Percentiles rank a stretch among this genome's conserved stretches.
phyloP scores from a whole-genome alignment of 768 basidiomycete species.

The Suillus discolor region DNA sequence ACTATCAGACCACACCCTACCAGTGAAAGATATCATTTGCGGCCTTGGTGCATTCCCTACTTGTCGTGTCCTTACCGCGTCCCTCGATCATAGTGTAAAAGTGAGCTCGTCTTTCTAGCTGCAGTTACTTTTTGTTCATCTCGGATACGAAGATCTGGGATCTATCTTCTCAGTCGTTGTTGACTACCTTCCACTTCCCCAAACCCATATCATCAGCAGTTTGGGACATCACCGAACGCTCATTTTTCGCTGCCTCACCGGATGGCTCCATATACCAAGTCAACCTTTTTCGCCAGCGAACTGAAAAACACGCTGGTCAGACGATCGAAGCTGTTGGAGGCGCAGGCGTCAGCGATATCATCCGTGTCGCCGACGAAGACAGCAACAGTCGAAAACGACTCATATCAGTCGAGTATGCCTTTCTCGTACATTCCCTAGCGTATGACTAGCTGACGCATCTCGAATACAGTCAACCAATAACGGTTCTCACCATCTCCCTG shows the following conservation, averaged over 20 bases:
- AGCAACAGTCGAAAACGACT: conserved; percentile 54
- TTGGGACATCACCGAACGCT: conserved; percentile 84
- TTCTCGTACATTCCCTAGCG: conserved; percentile 5
- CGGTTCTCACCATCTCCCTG: conserved; percentile 73
- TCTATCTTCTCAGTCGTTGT: conserved; percentile 66
- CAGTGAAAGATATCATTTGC: conserved; percentile 79
- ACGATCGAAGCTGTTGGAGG: conserved; percentile 75
- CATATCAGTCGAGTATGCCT: conserved; percentile 48
- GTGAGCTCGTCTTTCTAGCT: conserved; percentile 40
- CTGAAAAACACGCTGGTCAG: conserved; percentile 52
- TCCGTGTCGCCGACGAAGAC: conserved; percentile 60
- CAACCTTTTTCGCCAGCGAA: conserved; percentile 70
- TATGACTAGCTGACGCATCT: conserved; percentile 8
- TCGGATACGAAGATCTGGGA: conserved; percentile 71
- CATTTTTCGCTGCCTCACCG: conserved; percentile 83
- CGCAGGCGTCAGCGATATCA: conserved; percentile 54
- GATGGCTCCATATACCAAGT: conserved; percentile 80
- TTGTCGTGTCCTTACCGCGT: conserved; percentile 78
- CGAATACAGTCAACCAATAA: conserved; percentile 64
- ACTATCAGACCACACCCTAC: conserved; percentile 90
- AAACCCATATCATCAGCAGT: conserved; percentile 68
- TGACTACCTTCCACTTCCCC: conserved; percentile 90
- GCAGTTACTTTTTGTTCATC: conserved; percentile 16
- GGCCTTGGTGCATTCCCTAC: conserved; percentile 80
- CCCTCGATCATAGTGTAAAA: conserved; percentile 91